These are phyloP conservation scores for Pneumocystis wakefieldiae DNA, from an alignment of 1,139 yeast species.

Conservation along the genomic window DNA sequence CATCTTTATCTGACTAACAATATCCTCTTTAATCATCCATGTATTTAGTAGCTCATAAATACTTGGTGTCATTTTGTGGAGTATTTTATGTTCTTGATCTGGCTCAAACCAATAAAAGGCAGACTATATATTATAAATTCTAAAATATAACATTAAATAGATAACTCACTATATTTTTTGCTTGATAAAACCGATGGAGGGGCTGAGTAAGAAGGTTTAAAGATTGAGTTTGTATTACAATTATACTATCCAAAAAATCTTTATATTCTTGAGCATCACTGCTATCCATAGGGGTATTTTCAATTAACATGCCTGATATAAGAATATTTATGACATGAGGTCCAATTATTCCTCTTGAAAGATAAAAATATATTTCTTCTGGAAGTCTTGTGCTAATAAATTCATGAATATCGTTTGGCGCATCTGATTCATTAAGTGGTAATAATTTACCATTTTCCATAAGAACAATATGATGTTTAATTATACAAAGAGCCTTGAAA, in stretches of 20 bases:
- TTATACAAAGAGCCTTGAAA: constrained; percentile 24
- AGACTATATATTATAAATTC: constrained; percentile 1
- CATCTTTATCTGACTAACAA: constrained; percentile 20
- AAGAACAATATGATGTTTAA: constrained; percentile 54
- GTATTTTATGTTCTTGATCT: constrained; percentile 26
- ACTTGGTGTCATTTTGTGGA: constrained; percentile 41
- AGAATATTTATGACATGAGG: constrained; percentile 53
- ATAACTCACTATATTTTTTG: constrained; percentile 36
- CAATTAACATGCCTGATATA: constrained; percentile 46
- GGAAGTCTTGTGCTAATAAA: constrained; percentile 77
- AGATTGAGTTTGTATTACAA: constrained; percentile 41
- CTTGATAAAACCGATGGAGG: constrained; percentile 74
- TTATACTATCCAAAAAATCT: constrained; percentile 35
- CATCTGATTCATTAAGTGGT: constrained; percentile 30
- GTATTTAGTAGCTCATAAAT: constrained; percentile 23
- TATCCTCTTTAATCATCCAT: constrained; percentile 28
- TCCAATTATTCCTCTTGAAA: constrained; percentile 60
- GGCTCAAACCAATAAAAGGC: constrained; percentile 4
- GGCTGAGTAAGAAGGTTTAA: constrained; percentile 56
- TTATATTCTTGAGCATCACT: constrained; percentile 36
- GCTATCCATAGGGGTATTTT: constrained; percentile 60
- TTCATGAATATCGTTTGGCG: constrained; percentile 72
- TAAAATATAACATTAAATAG: constrained; percentile 1
- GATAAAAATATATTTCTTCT: constrained; percentile 69
- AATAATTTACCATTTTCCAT: constrained; percentile 56